Conservation (phyloP, 805 yeast genomes). For the Schwanniomyces occidentalis region DNA sequence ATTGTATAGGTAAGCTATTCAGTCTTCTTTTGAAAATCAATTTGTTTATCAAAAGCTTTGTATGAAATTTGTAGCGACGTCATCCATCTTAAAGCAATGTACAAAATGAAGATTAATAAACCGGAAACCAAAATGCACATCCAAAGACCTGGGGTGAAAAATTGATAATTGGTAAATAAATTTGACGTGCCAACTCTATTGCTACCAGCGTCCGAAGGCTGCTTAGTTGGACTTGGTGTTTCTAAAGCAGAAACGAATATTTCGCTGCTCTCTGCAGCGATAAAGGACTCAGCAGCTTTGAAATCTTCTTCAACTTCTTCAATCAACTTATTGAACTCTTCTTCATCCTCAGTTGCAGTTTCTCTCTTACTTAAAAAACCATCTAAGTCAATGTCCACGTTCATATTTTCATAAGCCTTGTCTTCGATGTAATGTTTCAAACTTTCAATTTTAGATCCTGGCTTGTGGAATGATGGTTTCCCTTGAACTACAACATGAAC, state of each 20-base stretch:
- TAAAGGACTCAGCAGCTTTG: conserved; percentile 30
- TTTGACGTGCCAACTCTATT: conserved; percentile 25
- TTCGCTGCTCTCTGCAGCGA: conserved; percentile 28
- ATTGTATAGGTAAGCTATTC: conserved; percentile 20
- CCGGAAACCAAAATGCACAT: conserved; percentile 69
- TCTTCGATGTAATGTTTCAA: conserved; percentile 25
- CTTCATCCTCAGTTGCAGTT: conserved; percentile 7
- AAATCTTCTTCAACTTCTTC: conserved; percentile 33
- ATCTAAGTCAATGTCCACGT: conserved; percentile 19
- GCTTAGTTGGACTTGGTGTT: background rate
- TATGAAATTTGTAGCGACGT: conserved; percentile 72
- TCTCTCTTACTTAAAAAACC: conserved; percentile 18
- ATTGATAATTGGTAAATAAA: conserved; percentile 64
- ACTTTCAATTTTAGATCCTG: conserved; percentile 19
- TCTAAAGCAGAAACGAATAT: conserved; percentile 21
- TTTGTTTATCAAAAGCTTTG: conserved; percentile 75
- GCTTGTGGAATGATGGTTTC: conserved; percentile 26
- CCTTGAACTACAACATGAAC: conserved; percentile 28
- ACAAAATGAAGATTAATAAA: conserved; percentile 56
- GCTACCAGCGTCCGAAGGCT: background rate
- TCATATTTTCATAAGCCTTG: conserved; percentile 18
- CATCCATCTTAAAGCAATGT: conserved; percentile 71
- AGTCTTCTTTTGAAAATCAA: conserved; percentile 51
- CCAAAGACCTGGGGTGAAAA: conserved; percentile 79
- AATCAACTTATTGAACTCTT: conserved; percentile 11